A percentile compares a stretch with the other conserved stretches of the same genome.
Conservation (phyloP, 768 basidiomycete species). For the Trametes meyenii region DNA sequence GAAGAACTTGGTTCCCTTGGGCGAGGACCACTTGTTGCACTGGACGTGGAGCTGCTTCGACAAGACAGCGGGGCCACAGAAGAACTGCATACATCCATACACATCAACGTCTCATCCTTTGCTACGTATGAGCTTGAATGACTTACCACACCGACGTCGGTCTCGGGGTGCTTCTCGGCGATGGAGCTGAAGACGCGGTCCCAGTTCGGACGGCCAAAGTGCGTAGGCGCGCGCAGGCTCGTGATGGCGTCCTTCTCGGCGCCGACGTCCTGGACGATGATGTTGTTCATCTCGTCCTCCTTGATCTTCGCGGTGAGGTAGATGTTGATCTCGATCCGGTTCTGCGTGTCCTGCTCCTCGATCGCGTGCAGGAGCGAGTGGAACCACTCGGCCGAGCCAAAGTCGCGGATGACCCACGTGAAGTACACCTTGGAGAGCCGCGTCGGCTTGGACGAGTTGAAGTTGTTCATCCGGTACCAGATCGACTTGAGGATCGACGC, state of each 20-base stretch:
- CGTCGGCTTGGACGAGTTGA: constrained; percentile 73
- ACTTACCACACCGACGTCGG: constrained; percentile 86
- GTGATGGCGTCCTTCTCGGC: constrained; percentile 93
- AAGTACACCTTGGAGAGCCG: constrained; percentile 91
- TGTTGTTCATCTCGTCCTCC: constrained; percentile 93
- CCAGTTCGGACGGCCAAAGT: constrained; percentile 91
- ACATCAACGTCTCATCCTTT: background rate
- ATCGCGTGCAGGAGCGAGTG: constrained; percentile 91
- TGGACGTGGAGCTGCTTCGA: constrained; percentile 73
- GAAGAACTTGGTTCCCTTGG: constrained; percentile 82
- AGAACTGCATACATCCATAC: constrained; percentile 51
- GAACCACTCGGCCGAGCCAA: constrained; percentile 91
- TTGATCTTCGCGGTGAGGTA: constrained; percentile 91
- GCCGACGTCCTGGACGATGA: constrained; percentile 91
- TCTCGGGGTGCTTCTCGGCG: constrained; percentile 80
- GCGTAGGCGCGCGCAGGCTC: constrained; percentile 85
- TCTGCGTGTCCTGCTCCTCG: constrained; percentile 87
- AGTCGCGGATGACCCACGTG: constrained; percentile 95
- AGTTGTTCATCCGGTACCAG: constrained; percentile 96
- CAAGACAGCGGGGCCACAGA: constrained; percentile 80
- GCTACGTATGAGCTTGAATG: background rate
- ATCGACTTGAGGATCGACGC: constrained; percentile 90
- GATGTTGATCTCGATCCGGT: constrained; percentile 91
- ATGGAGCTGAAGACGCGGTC: constrained; percentile 74
- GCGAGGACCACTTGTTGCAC: constrained; percentile 84